Percentiles rank a stretch among this genome's conserved stretches.
Evolutionary conservation across 208 protist species (phyloP).

Genomic region (Acanthamoeba rhysodes): DNA sequence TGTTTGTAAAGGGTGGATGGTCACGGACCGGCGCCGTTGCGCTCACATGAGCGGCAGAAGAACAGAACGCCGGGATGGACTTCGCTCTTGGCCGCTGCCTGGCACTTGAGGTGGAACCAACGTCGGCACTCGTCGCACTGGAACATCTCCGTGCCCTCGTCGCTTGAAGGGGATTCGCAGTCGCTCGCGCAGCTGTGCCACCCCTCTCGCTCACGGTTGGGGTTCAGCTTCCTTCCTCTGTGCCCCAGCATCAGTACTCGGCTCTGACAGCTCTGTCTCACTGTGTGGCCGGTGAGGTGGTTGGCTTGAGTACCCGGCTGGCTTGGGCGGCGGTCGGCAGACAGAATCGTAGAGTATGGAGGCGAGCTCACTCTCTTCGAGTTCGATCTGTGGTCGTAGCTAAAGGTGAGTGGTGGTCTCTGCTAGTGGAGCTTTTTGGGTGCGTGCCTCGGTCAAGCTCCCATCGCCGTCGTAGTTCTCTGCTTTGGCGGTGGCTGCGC

Average conservation of each 20-base stretch:
- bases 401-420: neutral
- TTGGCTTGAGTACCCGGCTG: no score
- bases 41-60: neutral
- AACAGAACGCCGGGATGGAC: neutral
- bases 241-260: no score
- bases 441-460: neutral
- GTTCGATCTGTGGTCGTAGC: neutral
- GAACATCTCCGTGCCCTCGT: neutral
- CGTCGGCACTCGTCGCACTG: neutral
- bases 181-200: neutral
- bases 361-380: neutral
- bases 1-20: no score
- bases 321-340: no score
- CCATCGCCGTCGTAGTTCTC: neutral
- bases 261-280: no score
- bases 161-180: neutral
- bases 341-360: neutral
- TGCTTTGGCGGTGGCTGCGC: neutral
- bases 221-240: no score
- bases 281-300: no score
- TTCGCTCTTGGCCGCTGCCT: neutral
- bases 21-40: no score
- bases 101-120: neutral
- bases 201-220: no score
- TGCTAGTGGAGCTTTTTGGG: neutral